Base-by-base conservation (phyloP, 2,329 filamentous ascomycete species). In the Epichloe gansuensis region DNA sequence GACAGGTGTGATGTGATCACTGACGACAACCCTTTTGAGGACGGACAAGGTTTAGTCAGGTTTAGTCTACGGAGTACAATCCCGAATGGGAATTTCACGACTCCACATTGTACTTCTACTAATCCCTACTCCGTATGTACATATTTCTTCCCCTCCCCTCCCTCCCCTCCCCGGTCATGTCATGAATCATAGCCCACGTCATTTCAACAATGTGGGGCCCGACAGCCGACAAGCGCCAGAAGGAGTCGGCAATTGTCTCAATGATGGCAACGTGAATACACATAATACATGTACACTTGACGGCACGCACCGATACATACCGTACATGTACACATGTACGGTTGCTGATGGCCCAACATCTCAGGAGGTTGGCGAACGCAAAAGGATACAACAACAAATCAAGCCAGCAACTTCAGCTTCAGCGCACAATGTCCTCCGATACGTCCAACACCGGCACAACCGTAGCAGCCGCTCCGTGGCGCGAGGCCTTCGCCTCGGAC, bases 401-500 rank as follows among this genome's bases (percentile, higher is more conserved):
- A 8, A 23, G 50, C 17, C 58, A 58, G 13, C 63, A 67, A 55
- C 59, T 66, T 44, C 56, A 59, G n/a, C 59, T 66, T 44, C 56
- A 59, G n/a, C 57, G 57, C 52, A 57, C 56, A 39, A 68, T 65
- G 61, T 52, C 61, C 34, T 51, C 62, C 17, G 2, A 21, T n/a
- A 46, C 56, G 11, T 8, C 25, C 15, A 46, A 13, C 34, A 31
- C 23, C 17, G 41, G 21, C 39, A 52, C n/a, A 5, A 44, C 46
- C 5, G 46, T 52, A 37, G 44, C 62, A 39, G 61, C 72, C 0
- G 75, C 78, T 43, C 77, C 78, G 9, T 82, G 78, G 78, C 75
- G 76, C 52, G 62, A 67, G 54, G 59, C 67, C 41, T 78, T 82
- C 64, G 61, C 78, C 49, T 65, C 73, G n/a, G 76, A 82, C 59